Percentiles rank a stretch among this genome's conserved stretches.
phyloP scores from a whole-genome alignment of 148 eudicot genomes.

The Cornus controversa region DNA sequence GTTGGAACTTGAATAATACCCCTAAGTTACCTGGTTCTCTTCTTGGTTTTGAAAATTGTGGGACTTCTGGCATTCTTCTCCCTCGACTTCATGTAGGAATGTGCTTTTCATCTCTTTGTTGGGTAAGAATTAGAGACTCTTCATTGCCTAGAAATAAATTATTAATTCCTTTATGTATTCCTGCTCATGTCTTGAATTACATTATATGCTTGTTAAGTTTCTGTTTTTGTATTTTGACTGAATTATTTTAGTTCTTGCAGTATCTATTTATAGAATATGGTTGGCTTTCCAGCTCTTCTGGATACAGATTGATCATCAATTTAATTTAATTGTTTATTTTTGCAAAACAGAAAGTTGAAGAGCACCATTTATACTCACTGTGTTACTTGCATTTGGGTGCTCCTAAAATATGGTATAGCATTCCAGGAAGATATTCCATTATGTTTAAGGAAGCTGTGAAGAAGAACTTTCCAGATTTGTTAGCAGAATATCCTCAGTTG shows the following conservation, averaged over 20 bases:
- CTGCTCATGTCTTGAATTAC: background rate
- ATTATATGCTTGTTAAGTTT: background rate
- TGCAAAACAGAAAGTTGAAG: slow-evolving; percentile 53
- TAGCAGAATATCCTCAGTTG: slow-evolving; percentile 33
- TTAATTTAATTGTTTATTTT: slow-evolving; percentile 12
- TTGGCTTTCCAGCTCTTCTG: background rate
- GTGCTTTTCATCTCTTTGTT: slow-evolving; percentile 81
- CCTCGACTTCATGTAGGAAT: slow-evolving; percentile 74
- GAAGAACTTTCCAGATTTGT: slow-evolving; percentile 41
- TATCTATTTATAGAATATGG: slow-evolving; percentile 2
- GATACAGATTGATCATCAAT: background rate
- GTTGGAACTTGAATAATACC: slow-evolving; percentile 66
- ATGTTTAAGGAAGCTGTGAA: slow-evolving; percentile 54
- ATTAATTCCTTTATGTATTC: background rate
- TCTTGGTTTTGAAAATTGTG: slow-evolving; percentile 54
- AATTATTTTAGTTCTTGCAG: slow-evolving; percentile 4
- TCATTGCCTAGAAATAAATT: background rate
- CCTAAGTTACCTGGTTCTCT: slow-evolving; percentile 70
- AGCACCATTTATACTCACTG: slow-evolving; percentile 69
- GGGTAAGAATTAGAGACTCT: slow-evolving; percentile 56
- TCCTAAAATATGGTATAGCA: slow-evolving; percentile 76
- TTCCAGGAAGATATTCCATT: slow-evolving; percentile 44
- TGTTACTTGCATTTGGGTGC: slow-evolving; percentile 60
- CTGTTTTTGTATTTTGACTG: background rate
- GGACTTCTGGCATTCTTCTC: slow-evolving; percentile 30